Evolutionary conservation across 23 red algal species (phyloP), one percentile per base, ranked within the genome.

Genomic region (Gracilariopsis chorda): DNA sequence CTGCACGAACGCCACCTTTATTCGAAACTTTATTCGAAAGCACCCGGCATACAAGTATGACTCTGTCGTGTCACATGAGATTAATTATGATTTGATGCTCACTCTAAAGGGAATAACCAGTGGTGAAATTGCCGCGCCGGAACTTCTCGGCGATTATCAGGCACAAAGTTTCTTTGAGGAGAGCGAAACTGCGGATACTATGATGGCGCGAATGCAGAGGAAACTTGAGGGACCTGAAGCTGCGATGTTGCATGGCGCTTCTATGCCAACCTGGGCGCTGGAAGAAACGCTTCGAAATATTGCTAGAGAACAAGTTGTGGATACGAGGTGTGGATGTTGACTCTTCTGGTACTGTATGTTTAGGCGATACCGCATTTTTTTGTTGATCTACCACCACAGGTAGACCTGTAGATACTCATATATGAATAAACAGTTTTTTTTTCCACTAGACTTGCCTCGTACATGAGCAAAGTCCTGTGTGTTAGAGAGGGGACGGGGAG

Each of bases 21-120:
- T 95, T 53, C 88, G 96, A 27, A 57, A 95, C 30, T 98, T 98
- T 73, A 81, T 98, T 52, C 23, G 58, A 71, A n/a, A 70, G 24
- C 96, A 98, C 70, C 76, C 78, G 9, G 65, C 53, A 19, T 98
- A 98, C 75, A 33, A 20, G 19, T 11, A 90, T 20, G 96, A 98
- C 63, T 98, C 96, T 30, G 37, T 59, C 7, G 87, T 98, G 32
- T 93, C 82, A 13, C 87, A 86, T 1, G 65, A 69, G 10, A 87
- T 95, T 29, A 83, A 48, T 48, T 92, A 93, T 85, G 96, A 98
- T 47, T 83, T 98, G 51, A 88, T 98, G 89, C 35, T 81, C 13
- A 77, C 49, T 39, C 48, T 90, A 43, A 65, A 87, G 1, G 90
- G 91, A 14, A 92, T 98, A 28, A 78, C 80, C 11, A 82, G 78